Conservation (phyloP, 495 filamentous ascomycete species). For the Penicillium longicatenatum region DNA sequence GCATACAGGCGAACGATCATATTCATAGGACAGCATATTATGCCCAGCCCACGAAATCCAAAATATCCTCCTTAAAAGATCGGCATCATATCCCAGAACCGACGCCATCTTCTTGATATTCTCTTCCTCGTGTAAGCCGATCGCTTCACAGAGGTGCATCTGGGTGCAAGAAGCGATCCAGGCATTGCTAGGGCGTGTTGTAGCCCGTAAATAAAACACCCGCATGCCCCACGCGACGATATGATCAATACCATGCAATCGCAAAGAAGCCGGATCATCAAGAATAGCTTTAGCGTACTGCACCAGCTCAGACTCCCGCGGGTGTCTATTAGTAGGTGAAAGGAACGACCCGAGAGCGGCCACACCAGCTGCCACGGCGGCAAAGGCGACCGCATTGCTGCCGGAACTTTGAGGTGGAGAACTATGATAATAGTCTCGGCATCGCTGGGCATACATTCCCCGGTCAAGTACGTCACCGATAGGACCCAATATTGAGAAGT, state of each 20-base stretch:
- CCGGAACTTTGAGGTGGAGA: too few species aligned
- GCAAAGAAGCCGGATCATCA: conserved; percentile 35
- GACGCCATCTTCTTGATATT: conserved; percentile 33
- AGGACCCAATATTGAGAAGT: conserved; percentile 27
- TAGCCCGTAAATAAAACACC: conserved; percentile 36
- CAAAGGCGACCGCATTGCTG: conserved; percentile 26
- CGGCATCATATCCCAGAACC: conserved; percentile 35
- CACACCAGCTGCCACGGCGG: conserved; percentile 31
- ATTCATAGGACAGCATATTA: conserved; percentile 36
- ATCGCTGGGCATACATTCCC: conserved; percentile 33
- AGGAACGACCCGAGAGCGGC: conserved; percentile 36
- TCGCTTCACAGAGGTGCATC: conserved; percentile 35
- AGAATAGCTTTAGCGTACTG: conserved; percentile 37
- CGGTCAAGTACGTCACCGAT: conserved; percentile 30
- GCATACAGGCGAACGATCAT: conserved; percentile 30
- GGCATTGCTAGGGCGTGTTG: conserved; percentile 36
- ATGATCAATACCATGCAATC: conserved; percentile 32
- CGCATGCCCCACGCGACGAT: conserved; percentile 38
- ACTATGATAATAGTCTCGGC: conserved; percentile 30
- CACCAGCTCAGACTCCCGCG: conserved; percentile 32
- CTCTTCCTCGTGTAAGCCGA: conserved; percentile 33
- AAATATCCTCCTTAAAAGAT: conserved; percentile 35
- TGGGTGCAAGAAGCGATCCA: conserved; percentile 39
- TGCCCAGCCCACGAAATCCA: conserved; percentile 38
- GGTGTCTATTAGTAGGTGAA: conserved; percentile 26